Evolutionary conservation across 2,329 filamentous ascomycete species (phyloP), one percentile per base, ranked within the genome.

Genomic region (Geosmithia putterillii): DNA sequence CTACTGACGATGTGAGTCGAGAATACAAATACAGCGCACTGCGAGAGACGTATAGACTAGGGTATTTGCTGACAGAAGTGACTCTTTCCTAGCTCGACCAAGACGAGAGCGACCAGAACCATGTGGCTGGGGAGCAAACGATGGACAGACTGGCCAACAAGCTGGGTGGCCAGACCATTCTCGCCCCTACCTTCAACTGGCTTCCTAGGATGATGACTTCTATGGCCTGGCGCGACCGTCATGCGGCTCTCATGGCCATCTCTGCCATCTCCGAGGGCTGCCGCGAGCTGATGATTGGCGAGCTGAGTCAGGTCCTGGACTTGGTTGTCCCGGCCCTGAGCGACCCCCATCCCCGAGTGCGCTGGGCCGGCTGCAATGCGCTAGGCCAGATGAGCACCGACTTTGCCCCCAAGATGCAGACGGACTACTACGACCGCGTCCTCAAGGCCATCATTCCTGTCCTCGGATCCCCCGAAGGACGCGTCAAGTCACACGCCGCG

Each of bases 361-460:
- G 90, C 54, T 98, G 94, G 81, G 92, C 92, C 42, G 92, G 89
- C 28, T 98, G 92, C 70, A 96, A 98, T 58, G 92, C 92, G 37
- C 75, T 98, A n/a, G 92, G 92, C 22, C 92, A 98, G 64, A 98
- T 98, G 92, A 96, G 90, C 67, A 98, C 92, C 25, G 92, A 98
- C 58, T 98, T 98, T 61, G 90, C 94, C 12, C 89, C 89, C 12
- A 94, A 85, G 10, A 96, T 98, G 90, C 92, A 98, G 64, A 84
- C 86, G 52, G 92, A 95, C 54, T 94, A 94, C 62, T 92, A 95
- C 61, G 78, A 86, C 50, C 73, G 81, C 38, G 86, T 98, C 15
- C 74, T 98, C 42, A 86, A 81, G 52, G 87, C 87, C 51, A 92
- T 98, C 44, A 88, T 98, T 43, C 89, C 90, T 1, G 90, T 95